Evolutionary conservation across 805 yeast genomes (phyloP), one percentile per base, ranked within the genome.

Genomic region (Torulaspora maleeae): DNA sequence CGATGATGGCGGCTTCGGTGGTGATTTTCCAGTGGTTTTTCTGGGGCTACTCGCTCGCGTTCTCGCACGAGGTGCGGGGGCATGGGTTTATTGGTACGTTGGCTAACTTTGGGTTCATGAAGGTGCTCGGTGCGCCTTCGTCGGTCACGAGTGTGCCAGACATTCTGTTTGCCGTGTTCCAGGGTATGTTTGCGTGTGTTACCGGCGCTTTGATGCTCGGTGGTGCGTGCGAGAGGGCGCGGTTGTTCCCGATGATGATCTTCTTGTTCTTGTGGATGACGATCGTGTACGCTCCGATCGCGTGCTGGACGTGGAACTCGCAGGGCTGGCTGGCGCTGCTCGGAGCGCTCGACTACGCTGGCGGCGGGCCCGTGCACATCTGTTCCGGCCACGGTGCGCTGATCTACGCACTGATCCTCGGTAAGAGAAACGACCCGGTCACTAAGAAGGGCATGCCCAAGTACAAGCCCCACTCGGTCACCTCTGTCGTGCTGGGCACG

Each of bases 311-410:
- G 20, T 93, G 99, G 99, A 91, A 91, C 67, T 78, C 83, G 20
- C 77, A 77, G 47, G 99, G 99, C 43, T 93, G 98, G 99, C 75
- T 91, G 54, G 77, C 75, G 45, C 68, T 69, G 38, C 74, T 91
- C 44, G 98, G 97, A 53, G 83, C 90, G 29, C 77, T 88, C 50
- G 99, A 93, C 72, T 93, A 86, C 63, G 99, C 99, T 17, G 99
- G 99, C 63, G 98, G 98, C 63, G 96, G 96, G 52, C 96, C 98
- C 50, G 98, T 93, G 49, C 99, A 93, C 72, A 87, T 86, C 72
- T 72, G 89, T 57, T 86, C 96, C 29, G 99, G 99, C 56, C 86
- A 82, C 56, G 95, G 95, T 65, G 98, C 97, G 41, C 74, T 93
- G 53, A 91, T 96, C 47, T 91, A 91, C 66, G 95, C 99, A 24